Base-by-base conservation (phyloP, 2,329 filamentous ascomycete species). In the Apiospora sp. region DNA sequence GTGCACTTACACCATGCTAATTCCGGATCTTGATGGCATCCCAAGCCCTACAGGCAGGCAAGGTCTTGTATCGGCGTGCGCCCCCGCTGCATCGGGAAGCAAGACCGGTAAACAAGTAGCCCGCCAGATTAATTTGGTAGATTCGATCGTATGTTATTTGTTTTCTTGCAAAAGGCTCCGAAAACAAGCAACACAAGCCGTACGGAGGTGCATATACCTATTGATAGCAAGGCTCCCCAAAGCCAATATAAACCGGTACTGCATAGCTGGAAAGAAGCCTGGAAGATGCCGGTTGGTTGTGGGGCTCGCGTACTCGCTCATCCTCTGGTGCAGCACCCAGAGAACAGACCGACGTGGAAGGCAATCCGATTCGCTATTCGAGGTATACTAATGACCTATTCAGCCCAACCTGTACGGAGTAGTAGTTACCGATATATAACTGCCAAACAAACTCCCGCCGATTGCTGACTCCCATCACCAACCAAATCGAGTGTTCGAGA, bases 81-180 rank as follows among this genome's bases (percentile, higher is more conserved):
- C 54, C 54, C 54, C 37, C 30, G 16, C n/a, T 61, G 54, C 30
- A 61, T 61, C 54, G 54, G 54, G 30, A 37, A 37, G 54, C 30
- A 61, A 61, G 54, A 30, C 54, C 54, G 30, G 54, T 61, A 61
- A n/a, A 30, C 54, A 61, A 61, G 30, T 19, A 37, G 19, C 30
- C 54, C 37, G 13, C 37, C 19, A n/a, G 2, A 61, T 61, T n/a
- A n/a, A 37, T 19, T 37, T n/a, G 3, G n/a, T n/a, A 30, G 30
- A 37, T 37, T 19, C 37, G 30, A 61, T n/a, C 30, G 54, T 61
- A 61, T 34, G 51, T 37, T 61, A 22, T 30, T 16, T 34, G 10
- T 61, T 61, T 61, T 30, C 16, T 37, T 8, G 54, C 30, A 30
- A 61, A 34, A 37, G 34, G 14, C 10, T 49, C 4, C 48, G 22